Conservation (phyloP, 169 alveolate species). For the Plasmodium adleri region DNA sequence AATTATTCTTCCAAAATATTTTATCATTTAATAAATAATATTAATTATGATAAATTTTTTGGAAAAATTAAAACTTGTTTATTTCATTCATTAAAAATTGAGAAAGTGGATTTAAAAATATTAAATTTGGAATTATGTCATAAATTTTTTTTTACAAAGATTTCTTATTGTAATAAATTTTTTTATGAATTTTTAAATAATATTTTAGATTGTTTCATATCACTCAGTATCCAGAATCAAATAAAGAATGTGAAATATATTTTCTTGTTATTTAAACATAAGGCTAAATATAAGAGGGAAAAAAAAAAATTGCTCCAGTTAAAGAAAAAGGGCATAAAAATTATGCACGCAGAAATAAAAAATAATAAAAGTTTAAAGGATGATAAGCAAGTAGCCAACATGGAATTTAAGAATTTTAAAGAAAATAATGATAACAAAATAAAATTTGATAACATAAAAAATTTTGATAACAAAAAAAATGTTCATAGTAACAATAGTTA, state of each 20-base stretch:
- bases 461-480: neutral
- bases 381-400: neutral
- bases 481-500: neutral
- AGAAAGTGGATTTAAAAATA: constrained; percentile 14
- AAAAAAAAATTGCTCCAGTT: too few species aligned
- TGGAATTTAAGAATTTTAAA: neutral
- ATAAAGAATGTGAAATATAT: constrained; percentile 37
- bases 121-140: constrained; percentile 56
- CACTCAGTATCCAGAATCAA: constrained; percentile 29
- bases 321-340: neutral
- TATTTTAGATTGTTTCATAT: constrained; percentile 41
- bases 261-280: constrained; percentile 47
- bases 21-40: constrained; percentile 57
- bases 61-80: constrained; percentile 67
- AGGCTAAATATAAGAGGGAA: constrained; percentile 21
- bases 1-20: constrained; percentile 70
- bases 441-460: neutral
- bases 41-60: constrained; percentile 29
- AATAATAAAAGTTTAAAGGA: neutral
- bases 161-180: constrained; percentile 43
- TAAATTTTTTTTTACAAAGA: constrained; percentile 49
- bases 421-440: neutral
- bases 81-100: constrained; percentile 54
- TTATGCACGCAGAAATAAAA: neutral
- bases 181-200: constrained; percentile 61